These are phyloP conservation scores for Emmonsiellopsis sp. DNA, from an alignment of 2,329 filamentous ascomycete genomes.

Conservation along the genomic window DNA sequence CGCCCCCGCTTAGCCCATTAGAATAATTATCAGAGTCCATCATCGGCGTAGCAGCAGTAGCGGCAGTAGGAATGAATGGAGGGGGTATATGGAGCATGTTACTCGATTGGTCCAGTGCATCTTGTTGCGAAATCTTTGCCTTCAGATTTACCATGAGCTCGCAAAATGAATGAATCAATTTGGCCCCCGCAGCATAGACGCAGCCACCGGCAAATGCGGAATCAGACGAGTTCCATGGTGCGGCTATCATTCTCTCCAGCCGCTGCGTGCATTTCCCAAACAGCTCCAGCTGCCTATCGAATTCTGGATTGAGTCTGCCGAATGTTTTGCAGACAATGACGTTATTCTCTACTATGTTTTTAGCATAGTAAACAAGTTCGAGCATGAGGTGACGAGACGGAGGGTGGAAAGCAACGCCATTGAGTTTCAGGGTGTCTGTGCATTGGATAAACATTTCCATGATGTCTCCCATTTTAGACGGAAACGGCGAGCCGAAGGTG, in stretches of 20 bases:
- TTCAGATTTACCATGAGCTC: background rate
- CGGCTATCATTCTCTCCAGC: background rate
- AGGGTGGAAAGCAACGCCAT: constrained; percentile 4
- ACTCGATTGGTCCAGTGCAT: background rate
- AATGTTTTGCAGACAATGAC: constrained; percentile 5
- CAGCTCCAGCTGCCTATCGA: constrained; percentile 6
- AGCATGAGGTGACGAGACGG: constrained; percentile 6
- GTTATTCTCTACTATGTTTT: constrained; percentile 13
- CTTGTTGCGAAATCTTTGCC: background rate
- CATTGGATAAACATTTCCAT: constrained; percentile 8
- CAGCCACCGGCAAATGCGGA: constrained; percentile 12
- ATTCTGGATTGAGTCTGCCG: constrained; percentile 3
- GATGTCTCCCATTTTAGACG: background rate
- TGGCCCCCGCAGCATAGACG: constrained; percentile 10
- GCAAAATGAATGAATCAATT: background rate
- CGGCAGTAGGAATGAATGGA: too few relatives aligned
- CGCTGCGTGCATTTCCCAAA: constrained; percentile 5
- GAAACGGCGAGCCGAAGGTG: background rate
- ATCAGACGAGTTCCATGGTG: constrained; percentile 3
- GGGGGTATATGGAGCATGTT: background rate
- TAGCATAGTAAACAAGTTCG: constrained; percentile 6
- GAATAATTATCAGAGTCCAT: background rate
- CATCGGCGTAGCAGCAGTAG: too few relatives aligned
- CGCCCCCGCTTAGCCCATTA: background rate
- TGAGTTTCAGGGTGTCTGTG: constrained; percentile 4